Conservation (phyloP, 495 filamentous ascomycete species). For the Sordaria brevicollis region DNA sequence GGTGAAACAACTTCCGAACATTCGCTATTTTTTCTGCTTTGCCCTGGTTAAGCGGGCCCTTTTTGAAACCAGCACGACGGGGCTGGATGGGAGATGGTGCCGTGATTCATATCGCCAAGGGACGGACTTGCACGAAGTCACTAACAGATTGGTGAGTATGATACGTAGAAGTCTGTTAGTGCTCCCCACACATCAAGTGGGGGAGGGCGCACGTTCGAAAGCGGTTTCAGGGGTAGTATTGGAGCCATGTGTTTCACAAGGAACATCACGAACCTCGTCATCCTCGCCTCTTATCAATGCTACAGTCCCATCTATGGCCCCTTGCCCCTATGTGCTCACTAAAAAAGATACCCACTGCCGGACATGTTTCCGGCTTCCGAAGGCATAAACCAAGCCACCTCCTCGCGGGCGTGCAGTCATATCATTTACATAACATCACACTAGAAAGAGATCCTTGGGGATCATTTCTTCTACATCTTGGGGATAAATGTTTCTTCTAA, state of each 20-base stretch:
- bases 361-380: not conserved
- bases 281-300: not conserved
- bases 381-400: not conserved
- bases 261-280: not conserved
- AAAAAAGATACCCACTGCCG: not conserved
- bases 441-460: too few species aligned
- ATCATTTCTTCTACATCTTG: not conserved
- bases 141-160: not conserved
- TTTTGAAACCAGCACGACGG: not conserved
- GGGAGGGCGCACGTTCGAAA: not conserved
- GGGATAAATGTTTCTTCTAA: not conserved
- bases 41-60: not conserved
- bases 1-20: not conserved
- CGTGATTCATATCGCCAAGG: not conserved
- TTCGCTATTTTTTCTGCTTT: not conserved
- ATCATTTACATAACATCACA: not conserved
- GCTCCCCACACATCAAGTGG: not conserved
- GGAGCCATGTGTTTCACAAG: not conserved
- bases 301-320: not conserved
- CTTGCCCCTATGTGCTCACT: not conserved
- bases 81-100: not conserved
- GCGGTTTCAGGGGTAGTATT: not conserved
- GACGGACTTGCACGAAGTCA: not conserved
- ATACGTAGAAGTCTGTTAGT: not conserved
- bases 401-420: not conserved